Conservation (phyloP, 805 yeast species). For the Wickerhamiella allomyrinae region DNA sequence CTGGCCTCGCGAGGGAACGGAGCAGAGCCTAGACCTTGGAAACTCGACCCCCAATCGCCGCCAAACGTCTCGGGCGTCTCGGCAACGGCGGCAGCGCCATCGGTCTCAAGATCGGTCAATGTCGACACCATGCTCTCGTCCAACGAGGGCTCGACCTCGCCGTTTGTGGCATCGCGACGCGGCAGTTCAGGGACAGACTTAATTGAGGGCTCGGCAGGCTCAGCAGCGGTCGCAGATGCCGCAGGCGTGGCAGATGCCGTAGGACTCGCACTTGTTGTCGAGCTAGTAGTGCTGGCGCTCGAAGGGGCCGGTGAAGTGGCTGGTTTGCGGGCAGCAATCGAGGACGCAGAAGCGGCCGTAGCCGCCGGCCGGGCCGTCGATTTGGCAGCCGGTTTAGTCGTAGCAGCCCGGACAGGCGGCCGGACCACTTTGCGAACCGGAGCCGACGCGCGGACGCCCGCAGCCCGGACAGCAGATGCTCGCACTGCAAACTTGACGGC, state of each 20-base stretch:
- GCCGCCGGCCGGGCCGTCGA: background rate
- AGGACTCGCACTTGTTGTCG: background rate
- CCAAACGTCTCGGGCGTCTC: conserved; percentile 6
- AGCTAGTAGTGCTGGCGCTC: background rate
- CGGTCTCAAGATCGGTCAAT: conserved; percentile 5
- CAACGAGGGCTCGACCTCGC: background rate
- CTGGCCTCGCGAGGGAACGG: conserved; percentile 54
- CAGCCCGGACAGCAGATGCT: too few species aligned
- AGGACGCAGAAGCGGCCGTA: background rate
- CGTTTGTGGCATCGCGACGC: background rate
- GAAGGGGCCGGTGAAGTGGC: conserved; percentile 1
- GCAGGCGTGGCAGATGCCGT: conserved; percentile 1
- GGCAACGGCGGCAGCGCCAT: background rate
- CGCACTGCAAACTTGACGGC: background rate
- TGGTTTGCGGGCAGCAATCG: background rate
- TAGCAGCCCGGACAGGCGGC: background rate
- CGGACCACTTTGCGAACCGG: background rate
- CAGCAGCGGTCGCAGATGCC: conserved; percentile 2
- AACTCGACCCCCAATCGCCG: conserved; percentile 72
- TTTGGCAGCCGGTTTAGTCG: background rate
- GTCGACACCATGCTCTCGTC: conserved; percentile 6
- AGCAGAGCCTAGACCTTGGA: conserved; percentile 69
- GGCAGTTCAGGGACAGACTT: conserved; percentile 5
- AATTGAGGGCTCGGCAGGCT: conserved; percentile 5
- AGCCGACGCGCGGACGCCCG: background rate